Conservation (phyloP, 306 rosid species). For the Glycine latifolia region DNA sequence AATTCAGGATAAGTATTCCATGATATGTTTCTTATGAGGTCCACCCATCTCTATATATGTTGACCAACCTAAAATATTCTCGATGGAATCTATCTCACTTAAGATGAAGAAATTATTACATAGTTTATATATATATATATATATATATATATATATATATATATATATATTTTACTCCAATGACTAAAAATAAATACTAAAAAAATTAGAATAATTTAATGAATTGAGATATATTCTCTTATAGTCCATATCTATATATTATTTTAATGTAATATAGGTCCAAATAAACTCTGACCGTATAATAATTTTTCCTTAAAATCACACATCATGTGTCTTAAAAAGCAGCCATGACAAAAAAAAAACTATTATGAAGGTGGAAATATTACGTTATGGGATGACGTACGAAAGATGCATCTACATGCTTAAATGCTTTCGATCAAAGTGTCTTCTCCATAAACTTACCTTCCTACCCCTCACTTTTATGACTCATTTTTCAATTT, state of each 20-base stretch:
- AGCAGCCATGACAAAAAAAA: not conserved
- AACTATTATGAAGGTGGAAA: not conserved
- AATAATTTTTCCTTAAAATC: not conserved
- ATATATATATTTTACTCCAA: no score
- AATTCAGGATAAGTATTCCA: not conserved
- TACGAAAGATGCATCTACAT: not conserved
- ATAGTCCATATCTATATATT: no score
- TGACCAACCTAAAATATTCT: not conserved
- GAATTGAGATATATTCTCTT: no score
- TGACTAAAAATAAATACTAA: no score
- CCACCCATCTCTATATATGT: constrained; percentile 20
- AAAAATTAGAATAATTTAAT: not conserved
- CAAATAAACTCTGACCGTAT: no score
- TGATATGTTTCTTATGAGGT: constrained; percentile 21
- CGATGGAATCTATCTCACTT: not conserved
- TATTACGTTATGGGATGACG: constrained; percentile 45
- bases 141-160: no score
- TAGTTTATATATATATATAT: no score
- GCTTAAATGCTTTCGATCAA: not conserved
- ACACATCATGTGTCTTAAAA: not conserved
- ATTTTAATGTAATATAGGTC: no score
- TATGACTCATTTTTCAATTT: not conserved
- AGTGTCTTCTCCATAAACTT: not conserved
- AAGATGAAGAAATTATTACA: not conserved
- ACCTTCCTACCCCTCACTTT: constrained; percentile 40